Evolutionary conservation across 805 yeast species (phyloP).

Genomic region (Suhomyces pyralidae): DNA sequence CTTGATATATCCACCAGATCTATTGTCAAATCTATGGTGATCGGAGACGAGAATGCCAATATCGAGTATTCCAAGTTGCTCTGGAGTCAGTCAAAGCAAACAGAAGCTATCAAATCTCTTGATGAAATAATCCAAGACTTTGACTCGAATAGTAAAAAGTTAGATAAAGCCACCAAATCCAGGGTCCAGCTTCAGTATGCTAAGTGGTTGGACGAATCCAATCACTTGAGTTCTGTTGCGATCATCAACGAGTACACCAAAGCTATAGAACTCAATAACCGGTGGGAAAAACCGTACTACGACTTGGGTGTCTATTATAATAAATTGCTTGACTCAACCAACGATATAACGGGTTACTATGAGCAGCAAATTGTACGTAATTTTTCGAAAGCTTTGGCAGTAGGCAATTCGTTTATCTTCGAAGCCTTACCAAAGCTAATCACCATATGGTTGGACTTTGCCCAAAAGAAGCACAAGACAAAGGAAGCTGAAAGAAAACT

Average conservation of each 20-base stretch:
- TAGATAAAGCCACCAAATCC: constrained; percentile 21
- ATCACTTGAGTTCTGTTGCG: constrained; percentile 72
- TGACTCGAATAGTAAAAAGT: constrained; percentile 11
- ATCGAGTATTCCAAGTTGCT: constrained; percentile 76
- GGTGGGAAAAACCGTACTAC: constrained; percentile 79
- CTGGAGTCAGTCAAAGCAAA: constrained; percentile 87
- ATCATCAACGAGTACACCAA: constrained; percentile 67
- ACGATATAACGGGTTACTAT: constrained; percentile 46
- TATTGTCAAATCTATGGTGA: constrained; percentile 56
- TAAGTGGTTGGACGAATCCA: constrained; percentile 83
- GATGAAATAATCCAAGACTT: constrained; percentile 36
- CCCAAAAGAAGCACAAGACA: constrained; percentile 24
- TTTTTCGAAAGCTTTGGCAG: constrained; percentile 57
- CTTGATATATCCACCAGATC: constrained; percentile 70
- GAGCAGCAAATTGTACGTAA: constrained; percentile 54
- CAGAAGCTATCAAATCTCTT: constrained; percentile 73
- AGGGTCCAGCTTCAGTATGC: constrained; percentile 73
- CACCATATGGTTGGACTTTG: constrained; percentile 87
- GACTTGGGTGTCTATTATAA: constrained; percentile 76
- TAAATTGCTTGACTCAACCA: constrained; percentile 69
- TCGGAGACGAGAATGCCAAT: constrained; percentile 47
- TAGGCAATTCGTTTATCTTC: constrained; percentile 63
- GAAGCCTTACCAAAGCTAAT: constrained; percentile 89
- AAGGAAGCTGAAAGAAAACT: constrained; percentile 36
- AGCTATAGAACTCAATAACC: constrained; percentile 51